phyloP scores from a whole-genome alignment of 306 rosid species.

The Vigna trinervia region DNA sequence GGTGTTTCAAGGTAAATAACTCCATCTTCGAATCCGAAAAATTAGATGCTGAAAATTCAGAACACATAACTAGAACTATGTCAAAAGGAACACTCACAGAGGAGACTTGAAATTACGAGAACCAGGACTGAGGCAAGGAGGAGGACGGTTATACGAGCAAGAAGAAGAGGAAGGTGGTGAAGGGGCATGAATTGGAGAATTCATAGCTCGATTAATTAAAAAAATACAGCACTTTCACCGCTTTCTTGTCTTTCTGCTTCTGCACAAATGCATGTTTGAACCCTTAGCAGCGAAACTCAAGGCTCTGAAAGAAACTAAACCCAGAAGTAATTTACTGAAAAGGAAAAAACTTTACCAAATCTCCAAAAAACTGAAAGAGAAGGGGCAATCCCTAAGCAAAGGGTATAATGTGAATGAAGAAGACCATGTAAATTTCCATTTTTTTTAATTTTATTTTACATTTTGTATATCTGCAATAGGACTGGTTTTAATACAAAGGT shows the following conservation, averaged over 20 bases:
- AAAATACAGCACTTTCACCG: conserved; percentile 17
- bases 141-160: conserved; percentile 58
- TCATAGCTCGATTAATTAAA: conserved; percentile 47
- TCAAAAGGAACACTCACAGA: conserved; percentile 49
- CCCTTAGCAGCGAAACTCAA: conserved; percentile 30
- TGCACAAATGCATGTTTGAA: conserved; percentile 32
- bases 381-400: conserved; percentile 17
- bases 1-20: conserved; percentile 11
- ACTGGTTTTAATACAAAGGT: conserved; percentile 11
- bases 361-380: conserved; percentile 35
- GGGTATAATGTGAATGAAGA: conserved; percentile 32
- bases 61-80: conserved; percentile 1
- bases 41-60: neutral
- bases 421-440: conserved; percentile 4
- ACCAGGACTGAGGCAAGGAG: conserved; percentile 55
- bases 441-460: neutral
- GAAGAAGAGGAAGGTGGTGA: conserved; percentile 61
- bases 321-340: conserved; percentile 38
- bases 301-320: conserved; percentile 33
- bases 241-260: conserved; percentile 37
- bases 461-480: neutral
- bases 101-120: conserved; percentile 68
- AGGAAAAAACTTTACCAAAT: conserved; percentile 42
- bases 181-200: conserved; percentile 56
- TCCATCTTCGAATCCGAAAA: conserved; percentile 24